Percentiles rank a stretch among this genome's conserved stretches.
Conservation (phyloP, 306 rosid genomes). For the Dalbergia cultrata region DNA sequence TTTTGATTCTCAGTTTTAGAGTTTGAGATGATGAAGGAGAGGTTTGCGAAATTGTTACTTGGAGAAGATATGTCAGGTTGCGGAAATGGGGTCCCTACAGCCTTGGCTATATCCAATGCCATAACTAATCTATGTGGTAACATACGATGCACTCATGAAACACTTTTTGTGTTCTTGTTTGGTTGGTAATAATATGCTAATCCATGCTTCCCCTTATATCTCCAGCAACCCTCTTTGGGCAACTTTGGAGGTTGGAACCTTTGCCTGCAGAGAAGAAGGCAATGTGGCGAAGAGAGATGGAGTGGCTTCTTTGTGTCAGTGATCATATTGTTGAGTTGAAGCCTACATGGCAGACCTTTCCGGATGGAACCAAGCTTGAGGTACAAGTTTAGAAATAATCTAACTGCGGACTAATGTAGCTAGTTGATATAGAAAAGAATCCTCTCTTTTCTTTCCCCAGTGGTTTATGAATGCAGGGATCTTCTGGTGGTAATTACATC, state of each 20-base stretch:
- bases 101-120: constrained; percentile 93
- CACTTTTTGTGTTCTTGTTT: background rate
- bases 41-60: constrained; percentile 84
- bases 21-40: constrained; percentile 86
- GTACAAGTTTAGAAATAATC: constrained; percentile 45
- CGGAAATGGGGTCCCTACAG: constrained; percentile 87
- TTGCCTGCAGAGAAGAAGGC: constrained; percentile 63
- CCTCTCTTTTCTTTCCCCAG: background rate
- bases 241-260: constrained; percentile 89
- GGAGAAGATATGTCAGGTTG: constrained; percentile 98
- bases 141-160: background rate
- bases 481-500: background rate
- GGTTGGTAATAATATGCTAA: background rate
- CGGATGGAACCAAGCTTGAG: constrained; percentile 87
- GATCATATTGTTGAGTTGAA: constrained; percentile 80
- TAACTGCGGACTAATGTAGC: background rate
- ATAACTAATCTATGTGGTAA: constrained; percentile 91
- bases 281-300: constrained; percentile 93
- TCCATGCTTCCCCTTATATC: background rate
- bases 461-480: background rate
- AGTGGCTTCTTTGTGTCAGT: constrained; percentile 80
- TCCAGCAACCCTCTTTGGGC: constrained; percentile 82
- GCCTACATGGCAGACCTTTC: constrained; percentile 84
- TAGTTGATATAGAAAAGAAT: background rate
- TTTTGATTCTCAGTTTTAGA: constrained; percentile 56